Conservation (phyloP, 495 filamentous ascomycete genomes). For the Cryomyces minteri region DNA sequence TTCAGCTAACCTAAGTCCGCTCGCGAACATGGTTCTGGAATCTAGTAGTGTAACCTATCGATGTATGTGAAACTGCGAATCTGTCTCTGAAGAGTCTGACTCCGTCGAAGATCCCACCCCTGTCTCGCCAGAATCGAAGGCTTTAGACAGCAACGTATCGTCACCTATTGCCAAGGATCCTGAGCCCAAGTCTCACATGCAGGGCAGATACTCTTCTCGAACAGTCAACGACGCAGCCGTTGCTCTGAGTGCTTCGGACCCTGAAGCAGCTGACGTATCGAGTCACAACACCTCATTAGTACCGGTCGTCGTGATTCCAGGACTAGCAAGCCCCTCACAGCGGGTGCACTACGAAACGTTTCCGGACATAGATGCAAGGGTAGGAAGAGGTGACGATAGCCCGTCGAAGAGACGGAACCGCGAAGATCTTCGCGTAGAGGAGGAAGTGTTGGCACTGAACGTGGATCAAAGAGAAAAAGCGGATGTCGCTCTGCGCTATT, state of each 20-base stretch:
- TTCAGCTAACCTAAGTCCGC: constrained; percentile 24
- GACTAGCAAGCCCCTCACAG: not conserved
- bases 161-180: too few species aligned
- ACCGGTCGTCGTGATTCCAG: not conserved
- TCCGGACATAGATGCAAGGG: not conserved
- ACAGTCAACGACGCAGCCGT: too few species aligned
- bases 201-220: too few species aligned
- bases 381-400: not conserved
- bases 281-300: not conserved
- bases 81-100: too few species aligned
- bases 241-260: too few species aligned
- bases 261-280: too few species aligned
- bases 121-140: constrained; percentile 10
- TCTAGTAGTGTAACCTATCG: constrained; percentile 33
- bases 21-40: constrained; percentile 39
- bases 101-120: constrained; percentile 22
- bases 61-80: constrained; percentile 22
- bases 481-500: constrained; percentile 45
- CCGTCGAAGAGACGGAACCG: constrained; percentile 16
- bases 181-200: too few species aligned
- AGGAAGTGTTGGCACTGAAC: constrained; percentile 9
- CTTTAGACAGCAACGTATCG: too few species aligned
- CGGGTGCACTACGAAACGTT: constrained; percentile 6
- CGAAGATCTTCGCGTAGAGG: constrained; percentile 15
- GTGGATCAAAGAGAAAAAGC: constrained; percentile 64